Evolutionary conservation across 2,329 filamentous ascomycete species (phyloP), one percentile per base, ranked within the genome.

Genomic region (Aspergillus sp.): DNA sequence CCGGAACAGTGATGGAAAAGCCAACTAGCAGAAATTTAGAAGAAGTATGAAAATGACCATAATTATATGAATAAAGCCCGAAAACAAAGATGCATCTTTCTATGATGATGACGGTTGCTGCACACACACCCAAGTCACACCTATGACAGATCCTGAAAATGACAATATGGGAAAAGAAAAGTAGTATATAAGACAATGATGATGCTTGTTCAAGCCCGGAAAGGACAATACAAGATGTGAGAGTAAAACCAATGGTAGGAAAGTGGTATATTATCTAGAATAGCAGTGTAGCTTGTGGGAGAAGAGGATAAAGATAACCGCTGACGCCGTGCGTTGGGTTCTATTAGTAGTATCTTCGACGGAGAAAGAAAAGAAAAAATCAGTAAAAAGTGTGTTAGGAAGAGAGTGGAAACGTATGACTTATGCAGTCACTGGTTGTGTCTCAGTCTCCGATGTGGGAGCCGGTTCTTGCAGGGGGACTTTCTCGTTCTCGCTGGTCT

Each of bases 401-500:
- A 44, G 19, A 19, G 41, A 44, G 15, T 36, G 1, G 30, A 13
- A 13, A 36, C 32, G 13, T 2, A 21, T 44, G 41, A 13, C 10
- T 23, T 44, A 44, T 23, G 41, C 41, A 15, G 41, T 13, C 19
- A 19, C 41, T 44, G 41, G 15, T 44, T 44, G 41, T 2, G 41
- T 13, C 13, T 44, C 19, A 36, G 32, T 44, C 19, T 21, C n/a
- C 41, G 41, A 21, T 44, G 41, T 5, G 5, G 41, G n/a, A 42
- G 39, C 41, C 19, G 25, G n/a, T 3, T 50, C 47, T 50, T 49
- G 44, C 3, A 49, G 44, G 15, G 25, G 21, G 8, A 55, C 41
- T 17, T 55, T 55, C 39, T 55, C 53, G 17, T 55, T 44, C 8
- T 44, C 53, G 30, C 17, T 6, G 53, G 5, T 47, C 53, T 11